phyloP scores from a whole-genome alignment of 2,329 filamentous ascomycete species.

The Alternaria ventricosa region DNA sequence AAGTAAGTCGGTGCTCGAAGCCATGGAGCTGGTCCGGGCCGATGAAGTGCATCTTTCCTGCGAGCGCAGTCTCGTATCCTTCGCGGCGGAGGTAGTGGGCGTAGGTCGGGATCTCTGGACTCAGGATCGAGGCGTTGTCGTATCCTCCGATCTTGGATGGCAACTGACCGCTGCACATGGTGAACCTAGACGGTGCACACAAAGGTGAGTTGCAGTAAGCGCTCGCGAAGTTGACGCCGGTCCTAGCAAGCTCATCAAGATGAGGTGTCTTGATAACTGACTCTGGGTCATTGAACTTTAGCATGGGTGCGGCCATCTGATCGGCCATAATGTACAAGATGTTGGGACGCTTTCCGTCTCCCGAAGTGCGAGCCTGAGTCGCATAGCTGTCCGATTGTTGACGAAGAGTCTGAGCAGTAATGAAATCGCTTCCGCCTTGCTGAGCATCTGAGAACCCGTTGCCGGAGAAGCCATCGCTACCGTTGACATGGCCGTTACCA shows the following conservation, averaged over 20 bases:
- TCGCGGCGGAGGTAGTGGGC: constrained; percentile 86
- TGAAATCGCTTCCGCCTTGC: constrained; percentile 25
- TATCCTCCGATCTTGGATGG: constrained; percentile 91
- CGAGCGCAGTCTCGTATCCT: constrained; percentile 88
- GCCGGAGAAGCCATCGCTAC: constrained; percentile 16
- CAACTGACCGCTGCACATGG: constrained; percentile 89
- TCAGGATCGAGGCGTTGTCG: constrained; percentile 87
- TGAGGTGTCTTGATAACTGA: constrained; percentile 93
- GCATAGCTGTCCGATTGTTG: constrained; percentile 34
- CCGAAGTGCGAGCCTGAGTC: constrained; percentile 15
- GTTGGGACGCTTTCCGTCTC: constrained; percentile 64
- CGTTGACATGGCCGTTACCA: constrained; percentile 16
- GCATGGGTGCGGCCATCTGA: constrained; percentile 86
- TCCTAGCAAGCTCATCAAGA: constrained; percentile 80
- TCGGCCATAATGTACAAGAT: constrained; percentile 97
- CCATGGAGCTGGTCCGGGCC: constrained; percentile 89
- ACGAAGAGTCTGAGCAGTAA: constrained; percentile 37
- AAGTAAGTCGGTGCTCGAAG: constrained; percentile 86
- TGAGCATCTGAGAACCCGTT: constrained; percentile 20
- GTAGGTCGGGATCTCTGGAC: constrained; percentile 86
- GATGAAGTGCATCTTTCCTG: constrained; percentile 97
- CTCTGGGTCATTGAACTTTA: constrained; percentile 88
- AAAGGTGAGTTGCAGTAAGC: constrained; percentile 94
- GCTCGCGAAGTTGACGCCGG: constrained; percentile 88
- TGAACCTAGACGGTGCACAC: constrained; percentile 91